phyloP scores from a whole-genome alignment of 257 asterid species.

The Solanum bulbocastanum region DNA sequence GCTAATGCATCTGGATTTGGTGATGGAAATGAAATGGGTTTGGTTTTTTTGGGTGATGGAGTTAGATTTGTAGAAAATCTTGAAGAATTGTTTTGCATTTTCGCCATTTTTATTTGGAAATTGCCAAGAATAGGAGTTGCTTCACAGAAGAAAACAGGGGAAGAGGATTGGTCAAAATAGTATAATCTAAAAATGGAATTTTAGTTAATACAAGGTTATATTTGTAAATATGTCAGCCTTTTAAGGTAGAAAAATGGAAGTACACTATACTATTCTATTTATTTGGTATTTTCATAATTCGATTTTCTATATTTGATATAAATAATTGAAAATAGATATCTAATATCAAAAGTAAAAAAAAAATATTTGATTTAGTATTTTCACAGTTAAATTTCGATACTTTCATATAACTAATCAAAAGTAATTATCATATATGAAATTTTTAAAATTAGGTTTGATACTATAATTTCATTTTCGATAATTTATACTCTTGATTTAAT shows the following conservation, averaged over 20 bases:
- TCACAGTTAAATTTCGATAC: no score
- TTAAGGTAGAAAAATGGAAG: not conserved
- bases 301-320: not conserved
- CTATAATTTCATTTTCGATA: not conserved
- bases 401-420: no score
- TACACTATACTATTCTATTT: not conserved
- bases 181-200: not conserved
- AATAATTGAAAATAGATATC: no score
- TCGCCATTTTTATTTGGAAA: not conserved
- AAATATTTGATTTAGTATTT: not conserved
- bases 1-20: constrained; percentile 23
- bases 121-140: not conserved
- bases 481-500: not conserved
- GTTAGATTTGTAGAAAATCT: not conserved
- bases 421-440: not conserved
- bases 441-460: not conserved
- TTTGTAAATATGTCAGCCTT: not conserved
- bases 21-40: not conserved
- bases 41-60: not conserved
- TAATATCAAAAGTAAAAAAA: no score
- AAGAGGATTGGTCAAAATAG: not conserved
- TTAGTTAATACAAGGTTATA: not conserved
- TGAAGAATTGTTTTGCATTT: not conserved
- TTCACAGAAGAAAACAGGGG: not conserved
- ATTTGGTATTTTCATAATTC: not conserved